Percentiles rank a stretch among this genome's conserved stretches.
Conservation (phyloP, 2,329 filamentous ascomycete genomes). For the Claviceps africana region DNA sequence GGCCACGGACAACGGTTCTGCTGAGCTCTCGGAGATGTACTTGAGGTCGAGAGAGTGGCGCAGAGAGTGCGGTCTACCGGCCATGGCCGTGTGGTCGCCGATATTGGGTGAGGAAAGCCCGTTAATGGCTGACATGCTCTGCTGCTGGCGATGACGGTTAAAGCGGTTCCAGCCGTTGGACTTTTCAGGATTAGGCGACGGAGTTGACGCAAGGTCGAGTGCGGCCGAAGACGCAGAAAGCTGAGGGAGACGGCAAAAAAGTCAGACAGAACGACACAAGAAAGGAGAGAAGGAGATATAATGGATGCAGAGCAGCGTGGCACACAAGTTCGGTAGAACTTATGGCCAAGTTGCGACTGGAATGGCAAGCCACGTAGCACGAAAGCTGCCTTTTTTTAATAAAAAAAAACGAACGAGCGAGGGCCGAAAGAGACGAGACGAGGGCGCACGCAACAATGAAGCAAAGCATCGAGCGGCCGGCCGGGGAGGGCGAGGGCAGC, state of each 20-base stretch:
- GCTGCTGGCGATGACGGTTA: constrained; percentile 54
- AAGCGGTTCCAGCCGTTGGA: constrained; percentile 43
- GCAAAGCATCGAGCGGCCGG: neutral
- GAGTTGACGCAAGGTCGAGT: constrained; percentile 62
- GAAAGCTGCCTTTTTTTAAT: neutral
- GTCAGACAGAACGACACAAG: constrained; percentile 20
- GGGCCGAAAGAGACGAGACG: neutral
- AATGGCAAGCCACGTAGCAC: neutral
- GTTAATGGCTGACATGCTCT: constrained; percentile 39
- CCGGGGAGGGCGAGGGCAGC: neutral
- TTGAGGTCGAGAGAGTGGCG: constrained; percentile 45
- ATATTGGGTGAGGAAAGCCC: constrained; percentile 25
- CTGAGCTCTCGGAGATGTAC: constrained; percentile 32
- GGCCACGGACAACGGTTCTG: constrained; percentile 23
- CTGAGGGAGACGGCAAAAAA: constrained; percentile 30
- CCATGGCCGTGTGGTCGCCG: constrained; percentile 32
- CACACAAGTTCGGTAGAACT: neutral
- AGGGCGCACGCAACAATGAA: neutral
- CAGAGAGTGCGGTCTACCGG: constrained; percentile 32
- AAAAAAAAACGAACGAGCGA: neutral
- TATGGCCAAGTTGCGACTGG: neutral
- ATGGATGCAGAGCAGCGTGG: constrained; percentile 3
- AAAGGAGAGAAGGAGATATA: constrained; percentile 1
- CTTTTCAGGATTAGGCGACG: constrained; percentile 47
- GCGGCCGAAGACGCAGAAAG: constrained; percentile 70